Percentiles rank a stretch among this genome's conserved stretches.
These are phyloP conservation scores for Acidiella bohemica DNA, from an alignment of 495 filamentous ascomycete genomes.

Conservation along the genomic window DNA sequence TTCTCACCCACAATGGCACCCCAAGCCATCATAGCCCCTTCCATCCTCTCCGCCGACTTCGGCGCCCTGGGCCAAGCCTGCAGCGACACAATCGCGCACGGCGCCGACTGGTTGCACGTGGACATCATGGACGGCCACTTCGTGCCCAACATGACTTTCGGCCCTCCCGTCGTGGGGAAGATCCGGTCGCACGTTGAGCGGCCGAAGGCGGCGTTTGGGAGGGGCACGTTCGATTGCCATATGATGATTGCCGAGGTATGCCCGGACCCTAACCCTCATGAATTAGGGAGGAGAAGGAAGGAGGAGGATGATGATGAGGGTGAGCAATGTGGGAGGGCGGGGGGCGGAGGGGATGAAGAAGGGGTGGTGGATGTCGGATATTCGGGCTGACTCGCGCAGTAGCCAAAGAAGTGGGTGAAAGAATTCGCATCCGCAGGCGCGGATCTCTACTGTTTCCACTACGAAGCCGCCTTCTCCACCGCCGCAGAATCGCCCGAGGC, in stretches of 20 bases:
- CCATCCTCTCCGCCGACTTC: slow-evolving; percentile 94
- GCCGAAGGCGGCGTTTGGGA: slow-evolving; percentile 43
- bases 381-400: slow-evolving; percentile 12
- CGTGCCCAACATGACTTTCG: slow-evolving; percentile 96
- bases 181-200: slow-evolving; percentile 71
- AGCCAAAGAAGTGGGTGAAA: slow-evolving; percentile 96
- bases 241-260: slow-evolving; percentile 95
- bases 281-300: background rate
- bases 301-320: too few species aligned
- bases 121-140: slow-evolving; percentile 88
- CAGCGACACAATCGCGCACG: slow-evolving; percentile 61
- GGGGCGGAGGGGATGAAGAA: too few species aligned
- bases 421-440: slow-evolving; percentile 89
- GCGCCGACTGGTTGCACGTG: slow-evolving; percentile 75
- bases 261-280: background rate
- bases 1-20: slow-evolving; percentile 67
- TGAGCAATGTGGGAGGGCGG: too few species aligned
- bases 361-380: too few species aligned
- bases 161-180: slow-evolving; percentile 83
- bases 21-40: slow-evolving; percentile 86
- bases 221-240: slow-evolving; percentile 96
- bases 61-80: slow-evolving; percentile 74
- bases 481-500: slow-evolving; percentile 67
- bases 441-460: slow-evolving; percentile 98
- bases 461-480: slow-evolving; percentile 87